Conservation (phyloP, 1,139 yeast species). For the Suhomyces anneliseae region DNA sequence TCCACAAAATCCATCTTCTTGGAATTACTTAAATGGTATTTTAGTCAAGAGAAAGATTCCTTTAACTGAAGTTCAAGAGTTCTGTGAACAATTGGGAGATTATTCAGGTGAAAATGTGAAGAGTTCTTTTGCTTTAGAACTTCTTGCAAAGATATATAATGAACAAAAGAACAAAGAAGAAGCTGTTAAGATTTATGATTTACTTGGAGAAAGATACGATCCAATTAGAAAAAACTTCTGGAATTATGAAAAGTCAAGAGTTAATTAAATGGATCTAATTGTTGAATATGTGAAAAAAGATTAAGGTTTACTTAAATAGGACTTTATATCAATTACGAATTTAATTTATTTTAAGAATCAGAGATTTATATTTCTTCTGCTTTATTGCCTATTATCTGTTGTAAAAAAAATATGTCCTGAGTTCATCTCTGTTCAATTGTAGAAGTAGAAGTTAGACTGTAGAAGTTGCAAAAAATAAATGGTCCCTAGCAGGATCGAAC, state of each 20-base stretch:
- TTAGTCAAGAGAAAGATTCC: slow-evolving; percentile 31
- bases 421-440: too few relatives aligned
- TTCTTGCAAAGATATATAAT: slow-evolving; percentile 53
- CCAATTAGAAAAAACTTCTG: slow-evolving; percentile 72
- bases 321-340: too few relatives aligned
- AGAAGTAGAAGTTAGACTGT: not conserved
- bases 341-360: too few relatives aligned
- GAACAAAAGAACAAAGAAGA: slow-evolving; percentile 25
- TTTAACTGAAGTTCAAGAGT: slow-evolving; percentile 38
- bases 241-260: slow-evolving; percentile 33
- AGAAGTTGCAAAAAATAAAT: not conserved
- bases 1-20: slow-evolving; percentile 84
- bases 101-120: slow-evolving; percentile 27
- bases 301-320: too few relatives aligned
- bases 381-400: not conserved
- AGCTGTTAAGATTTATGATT: slow-evolving; percentile 46
- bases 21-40: slow-evolving; percentile 79
- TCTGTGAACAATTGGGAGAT: slow-evolving; percentile 45
- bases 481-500: slow-evolving; percentile 35
- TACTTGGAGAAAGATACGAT: slow-evolving; percentile 55
- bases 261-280: not conserved
- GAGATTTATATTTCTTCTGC: too few relatives aligned
- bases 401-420: not conserved
- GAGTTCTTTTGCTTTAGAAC: slow-evolving; percentile 69
- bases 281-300: too few relatives aligned